phyloP scores from a whole-genome alignment of 2,329 filamentous ascomycete species.

The Sporothrix schenckii region DNA sequence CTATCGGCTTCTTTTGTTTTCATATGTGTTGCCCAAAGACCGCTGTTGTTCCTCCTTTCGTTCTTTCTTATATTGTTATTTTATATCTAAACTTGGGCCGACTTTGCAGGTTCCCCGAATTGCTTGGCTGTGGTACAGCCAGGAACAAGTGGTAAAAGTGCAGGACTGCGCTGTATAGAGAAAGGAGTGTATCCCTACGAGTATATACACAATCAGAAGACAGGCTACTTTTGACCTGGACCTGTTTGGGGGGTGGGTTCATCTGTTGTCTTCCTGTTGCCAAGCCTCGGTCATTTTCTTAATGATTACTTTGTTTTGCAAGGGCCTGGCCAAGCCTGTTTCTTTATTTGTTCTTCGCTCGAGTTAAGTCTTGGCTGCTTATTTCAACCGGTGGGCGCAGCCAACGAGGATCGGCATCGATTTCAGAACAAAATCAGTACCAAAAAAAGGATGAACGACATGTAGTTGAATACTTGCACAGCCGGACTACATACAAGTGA shows the following conservation, averaged over 20 bases:
- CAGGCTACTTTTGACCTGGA: no score
- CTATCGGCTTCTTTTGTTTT: conserved; percentile 21
- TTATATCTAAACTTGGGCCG: neutral
- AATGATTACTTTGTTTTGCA: neutral
- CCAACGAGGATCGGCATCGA: conserved; percentile 23
- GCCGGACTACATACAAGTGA: no score
- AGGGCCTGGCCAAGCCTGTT: neutral
- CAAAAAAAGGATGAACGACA: neutral
- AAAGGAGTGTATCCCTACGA: no score
- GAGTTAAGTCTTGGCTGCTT: neutral
- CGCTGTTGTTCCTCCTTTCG: neutral
- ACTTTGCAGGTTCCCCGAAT: conserved; percentile 20
- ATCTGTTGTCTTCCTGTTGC: neutral
- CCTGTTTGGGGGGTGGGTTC: neutral
- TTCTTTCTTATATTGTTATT: neutral
- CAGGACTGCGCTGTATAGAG: no score
- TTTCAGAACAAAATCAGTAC: neutral
- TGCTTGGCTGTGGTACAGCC: conserved; percentile 24
- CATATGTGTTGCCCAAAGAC: neutral
- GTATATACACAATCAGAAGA: no score
- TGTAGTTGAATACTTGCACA: no score
- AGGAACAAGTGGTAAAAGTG: neutral
- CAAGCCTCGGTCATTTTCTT: neutral
- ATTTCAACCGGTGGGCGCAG: conserved; percentile 19
- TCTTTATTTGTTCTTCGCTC: neutral